These are phyloP conservation scores for Dipodascopsis uninucleata DNA, from an alignment of 805 yeast species.

Conservation along the genomic window DNA sequence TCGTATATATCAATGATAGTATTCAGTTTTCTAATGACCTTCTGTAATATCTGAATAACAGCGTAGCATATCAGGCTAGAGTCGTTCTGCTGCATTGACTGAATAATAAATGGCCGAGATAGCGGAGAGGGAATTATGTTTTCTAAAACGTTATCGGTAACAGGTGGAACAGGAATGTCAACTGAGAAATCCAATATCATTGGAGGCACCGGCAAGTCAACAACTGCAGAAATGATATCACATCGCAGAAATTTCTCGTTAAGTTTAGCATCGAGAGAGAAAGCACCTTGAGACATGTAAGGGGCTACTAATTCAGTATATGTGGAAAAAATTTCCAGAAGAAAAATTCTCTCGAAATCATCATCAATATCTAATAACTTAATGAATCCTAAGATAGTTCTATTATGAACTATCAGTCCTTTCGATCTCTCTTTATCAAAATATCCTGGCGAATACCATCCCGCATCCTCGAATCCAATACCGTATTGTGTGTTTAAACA, in stretches of 20 bases:
- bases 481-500: slow-evolving; percentile 31
- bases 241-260: slow-evolving; percentile 82
- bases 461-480: slow-evolving; percentile 34
- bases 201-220: slow-evolving; percentile 55
- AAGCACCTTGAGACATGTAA: slow-evolving; percentile 39
- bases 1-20: slow-evolving; percentile 40
- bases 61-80: slow-evolving; percentile 56
- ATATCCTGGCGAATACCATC: slow-evolving; percentile 32
- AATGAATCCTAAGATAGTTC: slow-evolving; percentile 58
- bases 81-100: slow-evolving; percentile 50
- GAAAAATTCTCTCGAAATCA: slow-evolving; percentile 54
- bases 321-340: slow-evolving; percentile 46
- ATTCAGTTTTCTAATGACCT: slow-evolving; percentile 53
- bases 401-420: slow-evolving; percentile 61
- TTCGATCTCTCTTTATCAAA: slow-evolving; percentile 27
- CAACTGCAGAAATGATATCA: slow-evolving; percentile 56
- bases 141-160: slow-evolving; percentile 45
- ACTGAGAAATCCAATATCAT: slow-evolving; percentile 2
- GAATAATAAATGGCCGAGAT: slow-evolving; percentile 53
- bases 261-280: slow-evolving; percentile 69
- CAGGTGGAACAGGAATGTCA: slow-evolving; percentile 33
- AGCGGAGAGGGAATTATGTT: slow-evolving; percentile 62
- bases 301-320: slow-evolving; percentile 73
- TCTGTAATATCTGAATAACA: slow-evolving; percentile 55
- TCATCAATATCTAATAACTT: slow-evolving; percentile 74